Conservation (phyloP, 257 asterid species). For the Solanum tacnaense region DNA sequence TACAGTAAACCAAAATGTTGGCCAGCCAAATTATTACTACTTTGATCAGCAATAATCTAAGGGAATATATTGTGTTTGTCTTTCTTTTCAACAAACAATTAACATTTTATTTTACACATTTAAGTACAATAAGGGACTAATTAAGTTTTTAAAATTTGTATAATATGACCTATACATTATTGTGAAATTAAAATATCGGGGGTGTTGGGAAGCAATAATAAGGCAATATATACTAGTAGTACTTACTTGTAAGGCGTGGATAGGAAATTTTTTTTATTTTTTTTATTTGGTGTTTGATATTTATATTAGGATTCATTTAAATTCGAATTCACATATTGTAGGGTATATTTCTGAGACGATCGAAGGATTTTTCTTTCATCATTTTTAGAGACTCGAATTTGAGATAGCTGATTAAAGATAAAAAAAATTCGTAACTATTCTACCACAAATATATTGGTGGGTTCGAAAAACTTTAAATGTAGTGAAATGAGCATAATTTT, state of each 20-base stretch:
- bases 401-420: not conserved
- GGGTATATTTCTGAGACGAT: not conserved
- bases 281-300: not conserved
- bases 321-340: not conserved
- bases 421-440: not conserved
- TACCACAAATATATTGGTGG: not conserved
- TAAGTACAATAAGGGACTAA: not conserved
- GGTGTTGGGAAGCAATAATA: not conserved
- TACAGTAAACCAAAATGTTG: not conserved
- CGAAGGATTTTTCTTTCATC: not conserved
- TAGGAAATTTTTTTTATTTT: not conserved
- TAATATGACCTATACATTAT: not conserved
- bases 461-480: not conserved
- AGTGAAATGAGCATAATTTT: not conserved
- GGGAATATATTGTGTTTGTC: not conserved
- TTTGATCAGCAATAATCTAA: not conserved
- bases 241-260: not conserved
- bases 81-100: not conserved
- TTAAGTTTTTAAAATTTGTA: not conserved
- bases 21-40: not conserved
- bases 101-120: not conserved
- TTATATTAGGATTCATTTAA: not conserved
- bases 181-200: not conserved
- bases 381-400: accelerated
- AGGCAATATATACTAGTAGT: not conserved